Conservation (phyloP, 1,284 basidiomycete species). For the Phlebopus sp. region DNA sequence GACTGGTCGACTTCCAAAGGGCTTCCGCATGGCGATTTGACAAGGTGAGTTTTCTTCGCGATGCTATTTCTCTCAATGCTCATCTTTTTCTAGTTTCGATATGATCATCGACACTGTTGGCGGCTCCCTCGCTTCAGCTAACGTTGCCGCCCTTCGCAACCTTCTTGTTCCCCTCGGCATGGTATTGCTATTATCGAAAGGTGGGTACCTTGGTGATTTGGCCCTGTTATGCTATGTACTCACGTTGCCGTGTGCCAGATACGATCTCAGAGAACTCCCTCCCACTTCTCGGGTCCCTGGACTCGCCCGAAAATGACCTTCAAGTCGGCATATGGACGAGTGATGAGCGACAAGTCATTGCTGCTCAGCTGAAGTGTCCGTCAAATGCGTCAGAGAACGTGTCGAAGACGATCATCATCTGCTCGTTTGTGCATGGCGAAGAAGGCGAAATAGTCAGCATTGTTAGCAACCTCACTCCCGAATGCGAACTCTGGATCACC, state of each 20-base stretch:
- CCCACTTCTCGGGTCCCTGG: neutral
- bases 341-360: neutral
- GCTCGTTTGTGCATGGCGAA: conserved; percentile 9
- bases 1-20: neutral
- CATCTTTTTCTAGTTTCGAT: conserved; percentile 3
- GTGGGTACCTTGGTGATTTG: neutral
- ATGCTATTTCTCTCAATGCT: neutral
- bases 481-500: conserved; percentile 9
- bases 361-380: neutral
- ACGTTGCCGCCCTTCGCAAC: neutral
- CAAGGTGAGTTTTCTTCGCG: neutral
- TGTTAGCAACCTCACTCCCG: conserved; percentile 4
- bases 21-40: neutral
- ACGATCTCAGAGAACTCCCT: neutral
- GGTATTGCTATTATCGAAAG: neutral
- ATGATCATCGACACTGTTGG: neutral
- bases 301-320: neutral
- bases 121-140: neutral
- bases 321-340: neutral
- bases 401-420: conserved; percentile 4
- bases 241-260: neutral
- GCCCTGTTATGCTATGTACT: neutral
- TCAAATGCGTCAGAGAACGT: neutral
- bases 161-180: conserved; percentile 3
- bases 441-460: conserved; percentile 7